Evolutionary conservation across 805 yeast species (phyloP), one percentile per base, ranked within the genome.

Genomic region (Torulaspora gathmanii): DNA sequence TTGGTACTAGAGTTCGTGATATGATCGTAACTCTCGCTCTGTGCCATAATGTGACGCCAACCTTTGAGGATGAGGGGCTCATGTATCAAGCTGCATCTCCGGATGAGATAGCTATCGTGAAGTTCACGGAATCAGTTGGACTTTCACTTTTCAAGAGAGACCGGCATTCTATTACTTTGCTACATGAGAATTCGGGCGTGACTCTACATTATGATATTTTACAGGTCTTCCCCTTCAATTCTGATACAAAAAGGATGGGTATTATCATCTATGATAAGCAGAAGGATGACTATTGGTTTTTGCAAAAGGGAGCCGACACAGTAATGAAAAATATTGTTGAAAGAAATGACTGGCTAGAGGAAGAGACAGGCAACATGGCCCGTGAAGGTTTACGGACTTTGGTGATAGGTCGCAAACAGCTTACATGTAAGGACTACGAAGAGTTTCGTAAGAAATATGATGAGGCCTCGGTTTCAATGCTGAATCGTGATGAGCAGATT

Each of bases 11-110:
- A 52, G 95, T 90, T 5, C 75, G 90, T 55, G 96, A 89, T 58
- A 70, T 93, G 51, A 79, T 89, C 1, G 65, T 80, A 0, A 86
- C 96, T 1, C 71, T 93, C 40, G 95, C 98, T 0, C 70, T 91
- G n/a, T 93, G 99, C 64, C 99, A 93, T 65, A 89, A 89, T 55
- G 99, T 93, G 23, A 95, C 99, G 0, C 99, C 99, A 1, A 81
- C 95, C 0, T 77, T 81, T 53, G 93, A 83, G 46, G 86, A 82
- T 52, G 88, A 86, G 22, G 80, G 72, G 46, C 63, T 82, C 12
- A 77, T 88, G 2, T 93, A 90, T 63, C 99, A 93, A 67, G 99
- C 99, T 0, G 97, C 98, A 0, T 90, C 97, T 0, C 99, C 99
- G 0, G 99, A 93, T 70, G 99, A 93, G 63, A 82, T 93, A 55